Evolutionary conservation across 352 stramenopile genomes (phyloP).

Genomic region (Phytopythium kandeliae): DNA sequence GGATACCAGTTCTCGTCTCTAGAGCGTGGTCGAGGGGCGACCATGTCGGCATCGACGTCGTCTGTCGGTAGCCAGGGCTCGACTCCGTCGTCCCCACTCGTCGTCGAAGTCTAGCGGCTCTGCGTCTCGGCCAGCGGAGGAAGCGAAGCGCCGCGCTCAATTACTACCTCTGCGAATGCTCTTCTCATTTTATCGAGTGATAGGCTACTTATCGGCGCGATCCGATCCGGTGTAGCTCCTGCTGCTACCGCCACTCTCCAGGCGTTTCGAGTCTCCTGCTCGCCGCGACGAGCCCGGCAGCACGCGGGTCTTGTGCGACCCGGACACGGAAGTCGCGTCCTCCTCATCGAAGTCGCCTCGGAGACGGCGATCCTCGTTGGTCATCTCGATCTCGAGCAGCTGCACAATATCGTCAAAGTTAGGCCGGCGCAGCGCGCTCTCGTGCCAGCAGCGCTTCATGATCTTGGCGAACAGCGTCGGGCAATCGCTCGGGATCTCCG

Average conservation of each 20-base stretch:
- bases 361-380: constrained; percentile 33
- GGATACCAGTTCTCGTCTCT: constrained; percentile 5
- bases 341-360: constrained; percentile 7
- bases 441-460: constrained; percentile 77
- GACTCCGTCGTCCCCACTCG: constrained; percentile 2
- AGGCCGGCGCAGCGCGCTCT: constrained; percentile 56
- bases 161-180: no score
- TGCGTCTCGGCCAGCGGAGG: background rate
- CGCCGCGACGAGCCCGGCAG: background rate
- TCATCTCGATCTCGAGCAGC: constrained; percentile 66
- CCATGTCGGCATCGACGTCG: background rate
- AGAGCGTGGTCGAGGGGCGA: background rate
- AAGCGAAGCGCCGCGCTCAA: no score
- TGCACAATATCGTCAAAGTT: constrained; percentile 79
- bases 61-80: constrained; percentile 1
- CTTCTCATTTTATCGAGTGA: no score
- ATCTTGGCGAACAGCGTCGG: constrained; percentile 73
- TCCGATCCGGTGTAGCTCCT: background rate
- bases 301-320: background rate
- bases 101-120: constrained; percentile 4
- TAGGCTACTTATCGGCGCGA: background rate
- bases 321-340: background rate
- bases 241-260: constrained; percentile 2
- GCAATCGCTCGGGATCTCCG: constrained; percentile 50
- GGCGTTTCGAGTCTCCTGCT: background rate